A percentile compares a stretch with the other conserved stretches of the same genome.
Conservation (phyloP, 1,284 basidiomycete species). For the Cutaneotrichosporon mucoides region DNA sequence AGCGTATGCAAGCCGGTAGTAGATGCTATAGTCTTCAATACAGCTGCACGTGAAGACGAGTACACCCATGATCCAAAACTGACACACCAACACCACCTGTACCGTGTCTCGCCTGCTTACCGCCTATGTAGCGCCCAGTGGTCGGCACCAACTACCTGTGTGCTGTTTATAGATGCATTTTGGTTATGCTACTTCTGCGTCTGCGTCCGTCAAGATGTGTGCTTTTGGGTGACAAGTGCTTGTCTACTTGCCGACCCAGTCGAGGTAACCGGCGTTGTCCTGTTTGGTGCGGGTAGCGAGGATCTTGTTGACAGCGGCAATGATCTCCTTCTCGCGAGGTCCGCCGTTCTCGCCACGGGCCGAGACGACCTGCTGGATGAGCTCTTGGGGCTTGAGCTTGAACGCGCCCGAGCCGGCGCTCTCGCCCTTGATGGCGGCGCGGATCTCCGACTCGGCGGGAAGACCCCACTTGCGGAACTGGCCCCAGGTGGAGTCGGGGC, state of each 20-base stretch:
- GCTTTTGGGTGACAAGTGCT: neutral
- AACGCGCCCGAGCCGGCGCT: constrained; percentile 43
- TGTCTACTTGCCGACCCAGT: constrained; percentile 27
- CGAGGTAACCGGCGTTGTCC: constrained; percentile 40
- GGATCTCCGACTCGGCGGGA: constrained; percentile 40
- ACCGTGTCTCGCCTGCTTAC: no score
- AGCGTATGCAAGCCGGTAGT: no score
- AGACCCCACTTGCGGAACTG: constrained; percentile 46
- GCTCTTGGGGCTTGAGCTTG: constrained; percentile 40
- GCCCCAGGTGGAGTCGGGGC: constrained; percentile 43
- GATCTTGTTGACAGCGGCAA: constrained; percentile 27
- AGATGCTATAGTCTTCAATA: no score
- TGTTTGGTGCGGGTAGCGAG: constrained; percentile 32
- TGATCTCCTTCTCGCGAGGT: constrained; percentile 30
- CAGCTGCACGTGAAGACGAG: no score
- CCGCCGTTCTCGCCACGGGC: constrained; percentile 23
- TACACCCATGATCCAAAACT: no score
- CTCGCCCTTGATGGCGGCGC: constrained; percentile 38
- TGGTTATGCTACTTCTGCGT: constrained; percentile 7
- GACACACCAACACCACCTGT: no score
- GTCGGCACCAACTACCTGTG: no score
- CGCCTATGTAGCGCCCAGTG: no score
- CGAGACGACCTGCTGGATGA: constrained; percentile 36
- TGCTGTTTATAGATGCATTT: neutral
- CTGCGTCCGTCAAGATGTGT: neutral